A percentile compares a stretch with the other conserved stretches of the same genome.
Evolutionary conservation across 371 early-diverging fungal species (phyloP).

Genomic region (Coelomomyces lativittatus): DNA sequence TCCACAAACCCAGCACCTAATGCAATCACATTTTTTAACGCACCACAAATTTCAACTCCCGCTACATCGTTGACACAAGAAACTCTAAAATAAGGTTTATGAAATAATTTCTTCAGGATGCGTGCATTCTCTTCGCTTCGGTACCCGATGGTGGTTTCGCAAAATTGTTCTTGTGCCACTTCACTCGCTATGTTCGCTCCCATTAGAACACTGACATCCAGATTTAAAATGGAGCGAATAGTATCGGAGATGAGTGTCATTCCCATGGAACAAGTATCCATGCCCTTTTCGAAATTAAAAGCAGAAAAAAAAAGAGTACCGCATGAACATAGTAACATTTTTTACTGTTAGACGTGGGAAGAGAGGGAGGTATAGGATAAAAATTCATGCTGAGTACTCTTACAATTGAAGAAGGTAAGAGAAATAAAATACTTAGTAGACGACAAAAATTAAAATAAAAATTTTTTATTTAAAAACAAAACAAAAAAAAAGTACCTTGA

Average conservation of each 20-base stretch:
- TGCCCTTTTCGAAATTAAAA: slow-evolving; percentile 29
- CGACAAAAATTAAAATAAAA: too few relatives aligned
- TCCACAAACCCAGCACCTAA: slow-evolving; percentile 92
- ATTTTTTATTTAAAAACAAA: background rate
- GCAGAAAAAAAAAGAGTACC: background rate
- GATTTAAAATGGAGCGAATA: slow-evolving; percentile 54
- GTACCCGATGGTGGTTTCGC: slow-evolving; percentile 90
- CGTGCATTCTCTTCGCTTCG: slow-evolving; percentile 47
- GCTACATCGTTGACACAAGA: slow-evolving; percentile 64
- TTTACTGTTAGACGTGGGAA: background rate
- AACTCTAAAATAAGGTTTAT: slow-evolving; percentile 72
- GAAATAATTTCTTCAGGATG: slow-evolving; percentile 58
- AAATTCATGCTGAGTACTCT: too few relatives aligned
- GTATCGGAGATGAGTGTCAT: slow-evolving; percentile 70
- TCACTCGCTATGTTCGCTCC: slow-evolving; percentile 98
- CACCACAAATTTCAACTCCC: slow-evolving; percentile 93
- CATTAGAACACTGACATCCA: slow-evolving; percentile 70
- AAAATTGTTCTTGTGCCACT: slow-evolving; percentile 79
- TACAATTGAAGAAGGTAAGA: too few relatives aligned
- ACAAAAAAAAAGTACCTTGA: slow-evolving; percentile 36
- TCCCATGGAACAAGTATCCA: slow-evolving; percentile 54
- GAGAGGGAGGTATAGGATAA: too few relatives aligned
- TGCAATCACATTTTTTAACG: slow-evolving; percentile 96
- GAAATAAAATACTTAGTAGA: too few relatives aligned
- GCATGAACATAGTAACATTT: background rate